Evolutionary conservation across 306 rosid species (phyloP).

Genomic region (Sphenostylis stenocarpa): DNA sequence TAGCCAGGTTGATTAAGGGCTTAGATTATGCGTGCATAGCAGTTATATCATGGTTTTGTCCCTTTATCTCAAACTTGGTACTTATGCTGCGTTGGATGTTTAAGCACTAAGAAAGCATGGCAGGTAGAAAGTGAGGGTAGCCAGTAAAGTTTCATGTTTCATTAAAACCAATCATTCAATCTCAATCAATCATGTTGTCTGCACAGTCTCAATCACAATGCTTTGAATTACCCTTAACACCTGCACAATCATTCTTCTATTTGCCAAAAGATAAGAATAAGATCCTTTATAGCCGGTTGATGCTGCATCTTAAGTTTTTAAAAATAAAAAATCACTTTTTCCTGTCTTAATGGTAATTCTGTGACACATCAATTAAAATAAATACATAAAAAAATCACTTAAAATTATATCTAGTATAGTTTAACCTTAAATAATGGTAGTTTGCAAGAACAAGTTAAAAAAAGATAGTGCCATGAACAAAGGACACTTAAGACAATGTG

Average conservation of each 20-base stretch:
- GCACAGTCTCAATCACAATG: background rate
- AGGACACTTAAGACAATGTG: background rate
- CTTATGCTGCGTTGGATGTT: constrained; percentile 30
- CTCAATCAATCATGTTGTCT: constrained; percentile 26
- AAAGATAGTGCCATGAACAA: background rate
- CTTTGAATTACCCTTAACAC: background rate
- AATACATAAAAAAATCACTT: no score
- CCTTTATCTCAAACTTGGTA: constrained; percentile 4
- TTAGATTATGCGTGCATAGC: background rate
- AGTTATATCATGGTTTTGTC: background rate
- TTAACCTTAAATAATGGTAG: background rate
- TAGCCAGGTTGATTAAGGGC: constrained; percentile 30
- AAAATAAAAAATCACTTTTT: no score
- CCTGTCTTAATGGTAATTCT: no score
- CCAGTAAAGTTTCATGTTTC: background rate
- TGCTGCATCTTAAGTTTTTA: background rate
- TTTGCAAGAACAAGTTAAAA: background rate
- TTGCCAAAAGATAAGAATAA: background rate
- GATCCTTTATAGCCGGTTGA: background rate
- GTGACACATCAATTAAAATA: no score
- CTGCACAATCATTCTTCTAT: background rate
- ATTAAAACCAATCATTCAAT: background rate
- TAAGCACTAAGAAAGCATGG: constrained; percentile 45
- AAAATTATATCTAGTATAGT: no score
- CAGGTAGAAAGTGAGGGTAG: constrained; percentile 10